These are phyloP conservation scores for Trichoderma brevicompactum DNA, from an alignment of 2,329 filamentous ascomycete genomes.

Conservation along the genomic window DNA sequence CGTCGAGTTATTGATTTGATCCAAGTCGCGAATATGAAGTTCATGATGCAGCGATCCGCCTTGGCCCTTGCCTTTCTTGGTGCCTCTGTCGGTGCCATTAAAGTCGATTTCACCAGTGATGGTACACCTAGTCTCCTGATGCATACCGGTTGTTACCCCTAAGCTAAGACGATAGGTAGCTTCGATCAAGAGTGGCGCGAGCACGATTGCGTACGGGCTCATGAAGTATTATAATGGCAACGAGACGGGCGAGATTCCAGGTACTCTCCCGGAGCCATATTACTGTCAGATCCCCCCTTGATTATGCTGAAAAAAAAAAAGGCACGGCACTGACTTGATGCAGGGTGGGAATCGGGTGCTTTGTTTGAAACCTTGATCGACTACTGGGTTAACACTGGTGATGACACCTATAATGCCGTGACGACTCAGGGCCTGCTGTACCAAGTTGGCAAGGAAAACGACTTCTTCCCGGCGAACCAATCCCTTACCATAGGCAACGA, in stretches of 20 bases:
- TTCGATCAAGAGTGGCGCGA: conserved; percentile 39
- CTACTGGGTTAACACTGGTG: conserved; percentile 68
- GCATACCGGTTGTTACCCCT: too few species aligned
- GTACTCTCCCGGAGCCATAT: conserved; percentile 57
- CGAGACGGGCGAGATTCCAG: conserved; percentile 55
- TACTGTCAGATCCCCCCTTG: conserved; percentile 50
- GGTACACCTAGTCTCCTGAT: neutral
- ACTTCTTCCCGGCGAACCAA: conserved; percentile 65
- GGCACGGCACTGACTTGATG: neutral
- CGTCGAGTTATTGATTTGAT: neutral
- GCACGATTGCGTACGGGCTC: conserved; percentile 46
- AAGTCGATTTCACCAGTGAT: conserved; percentile 5
- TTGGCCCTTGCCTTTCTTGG: conserved; percentile 24
- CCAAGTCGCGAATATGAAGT: neutral
- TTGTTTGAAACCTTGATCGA: conserved; percentile 56
- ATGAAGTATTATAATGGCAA: conserved; percentile 54
- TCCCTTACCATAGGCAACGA: conserved; percentile 63
- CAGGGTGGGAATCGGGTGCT: conserved; percentile 25
- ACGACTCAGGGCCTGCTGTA: conserved; percentile 58
- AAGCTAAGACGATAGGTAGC: neutral
- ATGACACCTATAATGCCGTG: conserved; percentile 61
- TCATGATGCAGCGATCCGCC: conserved; percentile 1
- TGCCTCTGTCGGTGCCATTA: conserved; percentile 18
- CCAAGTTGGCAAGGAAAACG: conserved; percentile 56
- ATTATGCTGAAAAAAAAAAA: too few species aligned